Conservation (phyloP, 768 basidiomycete species). For the Neoboletus magnificus region DNA sequence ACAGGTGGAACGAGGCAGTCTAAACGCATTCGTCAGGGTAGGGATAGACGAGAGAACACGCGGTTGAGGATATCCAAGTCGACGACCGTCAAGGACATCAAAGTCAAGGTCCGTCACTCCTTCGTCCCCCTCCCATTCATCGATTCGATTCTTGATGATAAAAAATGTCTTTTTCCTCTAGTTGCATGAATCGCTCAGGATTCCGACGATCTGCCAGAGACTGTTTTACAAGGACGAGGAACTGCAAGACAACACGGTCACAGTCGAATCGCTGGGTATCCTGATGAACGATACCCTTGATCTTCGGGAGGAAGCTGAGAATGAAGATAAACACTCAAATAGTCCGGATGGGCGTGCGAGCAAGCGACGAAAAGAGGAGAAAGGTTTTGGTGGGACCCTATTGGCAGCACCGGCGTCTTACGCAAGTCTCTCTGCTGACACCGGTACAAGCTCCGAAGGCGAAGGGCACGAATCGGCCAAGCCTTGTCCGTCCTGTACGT, state of each 20-base stretch:
- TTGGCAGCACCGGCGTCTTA: slow-evolving; percentile 44
- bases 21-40: slow-evolving; percentile 60
- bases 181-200: slow-evolving; percentile 59
- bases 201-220: slow-evolving; percentile 76
- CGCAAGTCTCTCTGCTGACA: slow-evolving; percentile 29
- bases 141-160: not conserved
- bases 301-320: slow-evolving; percentile 60
- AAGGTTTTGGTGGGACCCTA: slow-evolving; percentile 73
- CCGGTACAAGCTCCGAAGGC: slow-evolving; percentile 34
- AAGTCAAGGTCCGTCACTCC: slow-evolving; percentile 53
- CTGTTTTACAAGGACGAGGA: slow-evolving; percentile 61
- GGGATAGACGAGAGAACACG: slow-evolving; percentile 47
- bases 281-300: slow-evolving; percentile 65
- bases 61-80: slow-evolving; percentile 56
- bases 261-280: slow-evolving; percentile 51
- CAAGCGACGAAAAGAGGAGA: slow-evolving; percentile 51
- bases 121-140: not conserved
- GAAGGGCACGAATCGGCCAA: slow-evolving; percentile 33
- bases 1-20: slow-evolving; percentile 57
- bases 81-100: slow-evolving; percentile 77
- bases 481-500: slow-evolving; percentile 58
- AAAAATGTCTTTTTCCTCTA: slow-evolving; percentile 29
- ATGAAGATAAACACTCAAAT: slow-evolving; percentile 52
- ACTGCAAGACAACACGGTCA: slow-evolving; percentile 56
- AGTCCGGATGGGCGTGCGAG: slow-evolving; percentile 41